phyloP scores from a whole-genome alignment of 2,329 filamentous ascomycete species.

The Pseudogymnoascus pannorum region DNA sequence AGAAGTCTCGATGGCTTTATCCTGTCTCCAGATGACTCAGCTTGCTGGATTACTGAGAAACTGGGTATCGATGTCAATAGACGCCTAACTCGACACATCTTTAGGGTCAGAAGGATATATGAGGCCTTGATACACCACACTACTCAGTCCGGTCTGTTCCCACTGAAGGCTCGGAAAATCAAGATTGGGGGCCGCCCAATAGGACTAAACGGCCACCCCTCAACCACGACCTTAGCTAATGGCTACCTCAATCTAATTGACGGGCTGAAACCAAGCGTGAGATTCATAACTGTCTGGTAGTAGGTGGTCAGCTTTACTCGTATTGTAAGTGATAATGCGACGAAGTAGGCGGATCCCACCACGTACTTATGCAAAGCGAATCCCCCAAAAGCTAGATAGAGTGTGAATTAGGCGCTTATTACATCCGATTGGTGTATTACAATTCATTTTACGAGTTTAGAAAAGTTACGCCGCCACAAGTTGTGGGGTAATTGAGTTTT shows the following conservation, averaged over 20 bases:
- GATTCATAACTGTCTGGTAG: not conserved
- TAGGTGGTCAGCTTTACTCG: not conserved
- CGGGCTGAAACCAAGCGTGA: not conserved
- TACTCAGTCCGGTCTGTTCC: not conserved
- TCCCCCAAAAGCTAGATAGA: not conserved
- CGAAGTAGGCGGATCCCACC: not conserved
- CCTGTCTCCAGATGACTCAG: not conserved
- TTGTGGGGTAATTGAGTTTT: not conserved
- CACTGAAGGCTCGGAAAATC: not conserved
- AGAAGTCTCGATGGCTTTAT: not conserved
- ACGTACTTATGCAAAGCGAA: not conserved
- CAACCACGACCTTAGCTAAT: not conserved
- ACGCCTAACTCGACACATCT: not conserved
- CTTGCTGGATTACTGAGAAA: not conserved
- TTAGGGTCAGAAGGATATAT: not conserved
- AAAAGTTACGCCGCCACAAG: not conserved
- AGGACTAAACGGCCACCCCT: not conserved
- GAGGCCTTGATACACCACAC: not conserved
- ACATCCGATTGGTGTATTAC: not conserved
- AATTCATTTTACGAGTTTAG: not conserved
- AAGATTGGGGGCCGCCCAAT: not conserved
- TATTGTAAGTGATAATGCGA: not conserved
- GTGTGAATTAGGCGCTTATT: no score
- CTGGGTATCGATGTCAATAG: not conserved
- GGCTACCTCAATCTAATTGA: not conserved